Conservation (phyloP, 1,284 basidiomycete species). For the Malassezia pachydermatis region DNA sequence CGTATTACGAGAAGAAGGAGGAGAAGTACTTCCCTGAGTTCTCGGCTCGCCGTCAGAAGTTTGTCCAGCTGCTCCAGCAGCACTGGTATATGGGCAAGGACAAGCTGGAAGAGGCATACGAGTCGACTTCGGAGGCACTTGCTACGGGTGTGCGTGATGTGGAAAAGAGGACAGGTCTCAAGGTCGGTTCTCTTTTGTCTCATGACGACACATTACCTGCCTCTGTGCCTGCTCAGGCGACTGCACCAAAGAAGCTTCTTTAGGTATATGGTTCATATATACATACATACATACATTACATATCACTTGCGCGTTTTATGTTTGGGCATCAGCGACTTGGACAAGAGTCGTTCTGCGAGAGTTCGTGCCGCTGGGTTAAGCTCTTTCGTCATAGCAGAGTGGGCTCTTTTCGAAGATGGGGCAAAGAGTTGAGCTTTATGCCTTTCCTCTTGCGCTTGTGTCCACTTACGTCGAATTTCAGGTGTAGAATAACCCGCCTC, state of each 20-base stretch:
- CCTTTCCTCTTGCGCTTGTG: background rate
- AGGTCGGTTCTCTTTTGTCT: slow-evolving; percentile 23
- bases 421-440: background rate
- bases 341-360: slow-evolving; percentile 5
- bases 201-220: background rate
- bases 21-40: slow-evolving; percentile 22
- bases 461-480: slow-evolving; percentile 2
- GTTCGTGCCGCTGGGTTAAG: background rate
- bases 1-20: slow-evolving; percentile 35
- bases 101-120: slow-evolving; percentile 21
- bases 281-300: background rate
- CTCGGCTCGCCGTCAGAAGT: slow-evolving; percentile 21
- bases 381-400: background rate
- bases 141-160: slow-evolving; percentile 24
- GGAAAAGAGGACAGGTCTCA: slow-evolving; percentile 33
- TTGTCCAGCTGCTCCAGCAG: slow-evolving; percentile 6
- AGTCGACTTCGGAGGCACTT: slow-evolving; percentile 18
- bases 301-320: background rate
- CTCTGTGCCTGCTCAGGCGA: background rate
- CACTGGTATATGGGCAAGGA: slow-evolving; percentile 16
- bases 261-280: slow-evolving; percentile 13
- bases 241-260: slow-evolving; percentile 5
- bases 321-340: background rate
- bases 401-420: background rate
- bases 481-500: slow-evolving; percentile 8